phyloP scores from a whole-genome alignment of 768 basidiomycete genomes.

The Suillus clintonianus region DNA sequence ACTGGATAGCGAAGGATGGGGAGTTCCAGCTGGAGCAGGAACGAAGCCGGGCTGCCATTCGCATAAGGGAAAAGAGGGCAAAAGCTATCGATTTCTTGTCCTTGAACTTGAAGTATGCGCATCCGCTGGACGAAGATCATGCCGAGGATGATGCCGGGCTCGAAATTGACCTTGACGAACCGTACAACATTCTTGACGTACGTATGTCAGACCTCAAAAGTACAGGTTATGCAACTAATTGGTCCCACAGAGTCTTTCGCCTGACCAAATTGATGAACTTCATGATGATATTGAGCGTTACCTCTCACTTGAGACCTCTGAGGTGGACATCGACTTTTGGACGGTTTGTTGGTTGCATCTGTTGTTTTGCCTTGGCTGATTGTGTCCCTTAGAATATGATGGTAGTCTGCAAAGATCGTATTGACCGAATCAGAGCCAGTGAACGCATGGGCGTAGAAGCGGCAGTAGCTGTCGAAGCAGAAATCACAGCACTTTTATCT shows the following conservation, averaged over 20 bases:
- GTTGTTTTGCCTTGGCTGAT: constrained; percentile 6
- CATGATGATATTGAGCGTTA: constrained; percentile 95
- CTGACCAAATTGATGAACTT: constrained; percentile 88
- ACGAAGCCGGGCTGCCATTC: constrained; percentile 84
- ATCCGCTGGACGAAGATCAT: constrained; percentile 66
- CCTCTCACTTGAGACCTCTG: constrained; percentile 79
- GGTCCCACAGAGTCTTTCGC: constrained; percentile 69
- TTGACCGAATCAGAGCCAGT: constrained; percentile 72
- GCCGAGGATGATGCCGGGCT: constrained; percentile 84
- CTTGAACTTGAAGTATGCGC: constrained; percentile 92
- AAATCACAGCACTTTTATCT: constrained; percentile 77
- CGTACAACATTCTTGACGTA: constrained; percentile 96
- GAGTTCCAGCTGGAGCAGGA: constrained; percentile 98
- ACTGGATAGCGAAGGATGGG: constrained; percentile 96
- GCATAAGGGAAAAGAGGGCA: constrained; percentile 93
- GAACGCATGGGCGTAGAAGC: constrained; percentile 68
- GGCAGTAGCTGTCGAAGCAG: constrained; percentile 79
- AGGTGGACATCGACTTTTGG: constrained; percentile 96
- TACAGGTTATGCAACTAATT: constrained; percentile 3
- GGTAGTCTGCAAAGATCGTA: constrained; percentile 89
- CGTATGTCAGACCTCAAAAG: constrained; percentile 26
- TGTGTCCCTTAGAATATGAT: constrained; percentile 78
- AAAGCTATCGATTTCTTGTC: constrained; percentile 99
- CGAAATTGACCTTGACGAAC: constrained; percentile 98
- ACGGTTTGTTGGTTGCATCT: constrained; percentile 55